phyloP scores from a whole-genome alignment of 2,329 filamentous ascomycete species.

The Fusarium nematophilum region DNA sequence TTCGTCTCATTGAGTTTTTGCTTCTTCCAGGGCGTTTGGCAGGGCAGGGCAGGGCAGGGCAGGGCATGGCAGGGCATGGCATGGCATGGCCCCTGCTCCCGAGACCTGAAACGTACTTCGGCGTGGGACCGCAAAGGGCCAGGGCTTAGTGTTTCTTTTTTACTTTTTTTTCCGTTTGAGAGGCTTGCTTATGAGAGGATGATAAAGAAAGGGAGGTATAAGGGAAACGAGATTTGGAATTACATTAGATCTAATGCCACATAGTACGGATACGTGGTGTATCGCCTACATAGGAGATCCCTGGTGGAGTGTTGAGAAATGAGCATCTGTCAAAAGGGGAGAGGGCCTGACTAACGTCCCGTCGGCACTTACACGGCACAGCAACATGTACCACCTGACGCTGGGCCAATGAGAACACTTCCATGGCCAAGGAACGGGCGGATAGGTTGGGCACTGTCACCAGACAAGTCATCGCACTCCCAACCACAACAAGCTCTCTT shows the following conservation, averaged over 20 bases:
- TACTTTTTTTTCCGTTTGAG: conserved; percentile 30
- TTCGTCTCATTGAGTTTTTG: no score
- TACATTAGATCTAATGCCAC: no score
- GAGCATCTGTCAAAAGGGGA: conserved; percentile 30
- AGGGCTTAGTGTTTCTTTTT: conserved; percentile 34
- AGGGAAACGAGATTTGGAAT: conserved; percentile 7
- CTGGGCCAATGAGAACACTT: conserved; percentile 8
- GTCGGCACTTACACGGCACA: conserved; percentile 15
- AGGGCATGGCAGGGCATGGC: conserved; percentile 18
- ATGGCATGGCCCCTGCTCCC: conserved; percentile 33
- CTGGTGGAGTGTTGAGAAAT: conserved; percentile 19
- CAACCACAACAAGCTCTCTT: conserved; percentile 25
- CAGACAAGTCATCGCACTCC: conserved; percentile 23
- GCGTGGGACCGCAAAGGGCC: conserved; percentile 33
- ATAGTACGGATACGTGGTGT: no score
- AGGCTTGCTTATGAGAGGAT: conserved; percentile 35
- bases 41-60: no score
- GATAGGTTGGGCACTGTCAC: conserved; percentile 8
- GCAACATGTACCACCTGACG: not conserved
- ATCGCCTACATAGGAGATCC: no score
- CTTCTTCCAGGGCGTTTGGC: conserved; percentile 25
- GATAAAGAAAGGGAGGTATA: conserved; percentile 31
- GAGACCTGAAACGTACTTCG: conserved; percentile 45
- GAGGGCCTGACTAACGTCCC: conserved; percentile 13
- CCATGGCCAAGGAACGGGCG: no score